phyloP scores from a whole-genome alignment of 2,329 filamentous ascomycete species.

The Davidsoniella eucalypti region DNA sequence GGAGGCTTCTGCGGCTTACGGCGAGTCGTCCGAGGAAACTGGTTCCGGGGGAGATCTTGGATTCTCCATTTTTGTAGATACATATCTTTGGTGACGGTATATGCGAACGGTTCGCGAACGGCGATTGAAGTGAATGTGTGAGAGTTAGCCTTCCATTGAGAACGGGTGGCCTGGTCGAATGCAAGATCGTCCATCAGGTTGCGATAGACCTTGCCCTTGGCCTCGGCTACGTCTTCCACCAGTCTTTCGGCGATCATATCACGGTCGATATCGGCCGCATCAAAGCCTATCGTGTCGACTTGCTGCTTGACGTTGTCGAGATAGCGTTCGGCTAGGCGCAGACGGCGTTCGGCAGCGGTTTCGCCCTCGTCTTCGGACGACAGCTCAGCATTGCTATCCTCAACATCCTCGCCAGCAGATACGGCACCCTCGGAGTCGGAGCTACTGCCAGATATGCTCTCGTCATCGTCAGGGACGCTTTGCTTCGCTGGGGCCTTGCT shows the following conservation, averaged over 20 bases:
- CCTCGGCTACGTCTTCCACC: slow-evolving; percentile 81
- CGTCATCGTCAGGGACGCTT: slow-evolving; percentile 30
- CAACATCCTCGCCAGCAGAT: slow-evolving; percentile 28
- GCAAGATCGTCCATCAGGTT: slow-evolving; percentile 58
- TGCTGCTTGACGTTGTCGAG: slow-evolving; percentile 78
- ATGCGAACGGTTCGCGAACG: slow-evolving; percentile 61
- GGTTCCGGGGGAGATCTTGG: slow-evolving; percentile 44
- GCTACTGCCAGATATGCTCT: slow-evolving; percentile 79
- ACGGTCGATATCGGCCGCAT: slow-evolving; percentile 82
- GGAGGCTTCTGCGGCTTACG: slow-evolving; percentile 41
- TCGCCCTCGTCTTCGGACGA: slow-evolving; percentile 65
- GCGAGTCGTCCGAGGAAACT: slow-evolving; percentile 41
- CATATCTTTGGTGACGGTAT: slow-evolving; percentile 77
- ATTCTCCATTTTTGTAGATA: slow-evolving; percentile 81
- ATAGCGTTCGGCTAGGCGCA: slow-evolving; percentile 82
- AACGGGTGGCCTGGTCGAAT: slow-evolving; percentile 49
- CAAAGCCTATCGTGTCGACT: slow-evolving; percentile 62
- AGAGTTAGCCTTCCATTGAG: slow-evolving; percentile 64
- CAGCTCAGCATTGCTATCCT: slow-evolving; percentile 21
- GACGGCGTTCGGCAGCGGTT: slow-evolving; percentile 73
- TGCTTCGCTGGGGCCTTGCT: slow-evolving; percentile 3
- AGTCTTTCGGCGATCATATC: slow-evolving; percentile 83
- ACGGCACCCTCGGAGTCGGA: slow-evolving; percentile 45
- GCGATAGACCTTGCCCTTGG: slow-evolving; percentile 77
- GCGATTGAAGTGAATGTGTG: slow-evolving; percentile 66